phyloP scores from a whole-genome alignment of 371 early-diverging fungal genomes.

The Neoconidiobolus thromboides region DNA sequence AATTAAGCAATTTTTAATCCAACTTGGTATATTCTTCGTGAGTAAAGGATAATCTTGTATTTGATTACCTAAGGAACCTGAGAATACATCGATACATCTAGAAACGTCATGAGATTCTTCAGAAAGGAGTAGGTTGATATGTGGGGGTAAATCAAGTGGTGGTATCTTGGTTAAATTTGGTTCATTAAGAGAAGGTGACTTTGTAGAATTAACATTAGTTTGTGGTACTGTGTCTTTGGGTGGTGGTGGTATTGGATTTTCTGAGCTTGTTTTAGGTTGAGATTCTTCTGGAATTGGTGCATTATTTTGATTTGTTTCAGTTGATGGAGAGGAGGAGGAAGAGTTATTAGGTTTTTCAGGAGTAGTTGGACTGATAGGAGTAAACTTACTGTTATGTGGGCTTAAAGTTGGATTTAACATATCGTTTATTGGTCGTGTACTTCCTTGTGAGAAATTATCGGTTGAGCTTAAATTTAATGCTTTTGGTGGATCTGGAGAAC shows the following conservation, averaged over 20 bases:
- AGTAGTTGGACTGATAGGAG: background rate
- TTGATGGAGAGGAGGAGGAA: background rate
- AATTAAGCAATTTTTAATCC: slow-evolving; percentile 40
- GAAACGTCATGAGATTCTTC: slow-evolving; percentile 69
- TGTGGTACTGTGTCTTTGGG: background rate
- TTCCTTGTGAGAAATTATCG: background rate
- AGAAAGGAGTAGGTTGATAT: slow-evolving; percentile 46
- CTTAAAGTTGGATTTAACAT: background rate
- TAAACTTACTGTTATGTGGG: background rate
- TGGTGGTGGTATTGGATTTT: background rate
- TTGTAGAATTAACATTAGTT: background rate
- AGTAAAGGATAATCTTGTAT: slow-evolving; percentile 25
- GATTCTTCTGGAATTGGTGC: background rate
- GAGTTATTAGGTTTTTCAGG: background rate
- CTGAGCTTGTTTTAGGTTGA: background rate
- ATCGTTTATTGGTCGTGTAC: background rate
- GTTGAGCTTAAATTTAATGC: background rate
- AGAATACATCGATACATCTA: slow-evolving; percentile 48
- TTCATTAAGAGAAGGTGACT: background rate
- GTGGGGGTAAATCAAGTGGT: slow-evolving; percentile 34
- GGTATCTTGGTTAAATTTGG: slow-evolving; percentile 15
- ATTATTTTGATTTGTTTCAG: background rate
- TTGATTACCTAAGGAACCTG: slow-evolving; percentile 38
- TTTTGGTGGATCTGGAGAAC: background rate
- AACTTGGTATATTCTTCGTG: slow-evolving; percentile 24